phyloP scores from a whole-genome alignment of 495 filamentous ascomycete species.

The Xylaria curta region DNA sequence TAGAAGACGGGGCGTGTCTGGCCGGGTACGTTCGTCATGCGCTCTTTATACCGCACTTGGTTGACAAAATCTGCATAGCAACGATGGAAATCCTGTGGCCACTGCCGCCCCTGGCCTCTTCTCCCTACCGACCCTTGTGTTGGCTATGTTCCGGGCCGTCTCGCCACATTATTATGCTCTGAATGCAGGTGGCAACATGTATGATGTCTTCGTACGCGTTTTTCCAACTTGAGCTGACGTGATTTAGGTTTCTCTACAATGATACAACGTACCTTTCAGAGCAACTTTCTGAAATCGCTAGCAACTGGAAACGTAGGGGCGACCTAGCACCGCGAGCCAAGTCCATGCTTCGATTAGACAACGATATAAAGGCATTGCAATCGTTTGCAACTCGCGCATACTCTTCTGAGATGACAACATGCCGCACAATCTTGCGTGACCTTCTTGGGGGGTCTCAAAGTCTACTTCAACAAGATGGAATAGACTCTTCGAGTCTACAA shows the following conservation, averaged over 20 bases:
- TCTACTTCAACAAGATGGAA: conserved; percentile 52
- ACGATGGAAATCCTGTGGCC: conserved; percentile 59
- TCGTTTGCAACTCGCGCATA: conserved; percentile 85
- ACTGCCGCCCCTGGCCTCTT: conserved; percentile 78
- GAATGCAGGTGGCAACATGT: conserved; percentile 76
- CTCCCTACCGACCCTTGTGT: conserved; percentile 77
- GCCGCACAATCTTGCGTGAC: conserved; percentile 83
- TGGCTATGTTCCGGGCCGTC: conserved; percentile 91
- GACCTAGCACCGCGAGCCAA: conserved; percentile 54
- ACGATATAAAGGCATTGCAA: conserved; percentile 75
- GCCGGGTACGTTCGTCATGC: conserved; percentile 51
- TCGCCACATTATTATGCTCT: conserved; percentile 78
- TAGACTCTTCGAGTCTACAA: conserved; percentile 64
- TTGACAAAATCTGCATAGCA: conserved; percentile 32
- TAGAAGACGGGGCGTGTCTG: conserved; percentile 72
- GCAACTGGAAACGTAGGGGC: conserved; percentile 55
- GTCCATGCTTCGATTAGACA: conserved; percentile 65
- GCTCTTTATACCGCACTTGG: not conserved
- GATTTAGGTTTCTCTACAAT: conserved; percentile 80
- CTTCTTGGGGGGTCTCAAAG: conserved; percentile 72
- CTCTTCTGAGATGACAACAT: conserved; percentile 82
- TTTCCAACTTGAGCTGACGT: conserved; percentile 26
- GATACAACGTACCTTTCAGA: conserved; percentile 82
- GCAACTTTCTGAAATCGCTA: conserved; percentile 65
- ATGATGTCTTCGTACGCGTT: conserved; percentile 27